Evolutionary conservation across 1,284 basidiomycete species (phyloP).

Genomic region (Moesziomyces parantarcticus): DNA sequence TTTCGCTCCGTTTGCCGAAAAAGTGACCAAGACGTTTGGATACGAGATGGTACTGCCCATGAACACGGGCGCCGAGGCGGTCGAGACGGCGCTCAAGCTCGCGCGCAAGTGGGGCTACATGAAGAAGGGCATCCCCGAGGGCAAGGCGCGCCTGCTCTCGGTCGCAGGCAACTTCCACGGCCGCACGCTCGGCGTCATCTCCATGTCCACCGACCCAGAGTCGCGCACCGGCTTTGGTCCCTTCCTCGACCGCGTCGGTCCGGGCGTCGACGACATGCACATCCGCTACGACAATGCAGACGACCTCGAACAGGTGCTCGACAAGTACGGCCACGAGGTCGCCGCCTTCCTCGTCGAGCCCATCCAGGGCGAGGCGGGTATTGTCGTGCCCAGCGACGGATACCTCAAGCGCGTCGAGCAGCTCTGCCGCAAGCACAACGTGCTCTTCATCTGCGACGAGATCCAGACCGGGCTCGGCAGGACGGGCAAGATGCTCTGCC

Average conservation of each 20-base stretch:
- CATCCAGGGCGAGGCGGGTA: slow-evolving; percentile 97
- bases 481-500: slow-evolving; percentile 71
- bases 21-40: slow-evolving; percentile 77
- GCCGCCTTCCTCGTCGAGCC: slow-evolving; percentile 96
- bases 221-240: slow-evolving; percentile 89
- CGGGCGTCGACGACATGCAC: slow-evolving; percentile 68
- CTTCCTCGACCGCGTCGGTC: slow-evolving; percentile 86
- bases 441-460: slow-evolving; percentile 95
- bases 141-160: slow-evolving; percentile 86
- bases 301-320: slow-evolving; percentile 84
- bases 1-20: slow-evolving; percentile 88
- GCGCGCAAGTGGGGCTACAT: slow-evolving; percentile 68
- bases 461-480: slow-evolving; percentile 79
- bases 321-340: slow-evolving; percentile 82
- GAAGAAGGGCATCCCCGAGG: slow-evolving; percentile 82
- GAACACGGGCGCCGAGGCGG: slow-evolving; percentile 99
- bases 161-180: slow-evolving; percentile 96
- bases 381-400: slow-evolving; percentile 89
- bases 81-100: slow-evolving; percentile 78
- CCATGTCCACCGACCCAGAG: slow-evolving; percentile 97
- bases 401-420: slow-evolving; percentile 82
- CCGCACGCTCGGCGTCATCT: slow-evolving; percentile 86
- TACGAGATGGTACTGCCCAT: slow-evolving; percentile 91
- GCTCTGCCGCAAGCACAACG: slow-evolving; percentile 92
- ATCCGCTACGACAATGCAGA: slow-evolving; percentile 69